Evolutionary conservation across 78 protist species (phyloP), one percentile per base, ranked within the genome.

Genomic region (Dictyostelium brefeldianum): DNA sequence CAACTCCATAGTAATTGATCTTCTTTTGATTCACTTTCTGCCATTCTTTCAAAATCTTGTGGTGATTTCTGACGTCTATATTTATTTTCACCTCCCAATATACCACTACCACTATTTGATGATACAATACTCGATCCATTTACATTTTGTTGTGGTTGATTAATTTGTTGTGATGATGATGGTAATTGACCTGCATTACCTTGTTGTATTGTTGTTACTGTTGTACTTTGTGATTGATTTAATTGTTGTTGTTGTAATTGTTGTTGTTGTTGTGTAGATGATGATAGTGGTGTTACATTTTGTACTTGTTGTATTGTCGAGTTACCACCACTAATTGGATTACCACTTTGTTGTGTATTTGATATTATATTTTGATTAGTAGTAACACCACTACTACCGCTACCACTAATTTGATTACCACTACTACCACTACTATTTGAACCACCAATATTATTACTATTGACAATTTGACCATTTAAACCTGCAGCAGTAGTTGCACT

Each of bases 41-140:
- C 50, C 47, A 87, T n/a, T 65, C 93, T 56, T 36, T 87, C 93
- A n/a, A 87, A 78, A 51, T 87, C 93, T 43, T 87, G 93, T 7
- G 93, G 54, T 47, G 84, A 62, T 56, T 77, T 87, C 22, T 77
- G 93, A 27, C 81, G 57, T 48, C 78, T 87, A 57, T 87, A 87
- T 36, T 59, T 56, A 67, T 87, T 83, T 56, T 81, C 79, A 36
- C 43, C 43, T 3, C 43, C 43, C 43, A 36, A 36, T 36, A 36
- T 36, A 50, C 62, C 62, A 12, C 18, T 17, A 12, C 14, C 62
- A 18, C 18, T 12, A 54, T 54, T 54, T 12, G 62, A 54, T 17
- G 62, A 12, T 17, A 54, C 14, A 12, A 54, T 17, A 54, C 27
- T 54, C 2, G 62, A 54, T 54, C 62, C 62, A 18, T 18, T 17